Evolutionary conservation across 2,329 filamentous ascomycete genomes (phyloP).

Genomic region (Didymella segeticola): DNA sequence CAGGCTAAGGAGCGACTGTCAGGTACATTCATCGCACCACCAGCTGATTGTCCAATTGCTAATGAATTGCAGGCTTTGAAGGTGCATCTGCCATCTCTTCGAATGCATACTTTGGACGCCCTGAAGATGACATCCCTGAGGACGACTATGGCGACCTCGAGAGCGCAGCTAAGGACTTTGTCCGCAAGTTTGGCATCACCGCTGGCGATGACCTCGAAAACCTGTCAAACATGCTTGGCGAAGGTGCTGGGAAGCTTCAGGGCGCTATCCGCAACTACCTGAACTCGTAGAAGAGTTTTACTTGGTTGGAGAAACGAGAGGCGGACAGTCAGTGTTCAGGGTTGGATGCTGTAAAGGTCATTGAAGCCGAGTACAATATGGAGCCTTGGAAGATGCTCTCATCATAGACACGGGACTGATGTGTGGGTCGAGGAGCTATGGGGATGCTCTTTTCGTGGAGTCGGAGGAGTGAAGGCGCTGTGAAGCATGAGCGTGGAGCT

Average conservation of each 20-base stretch:
- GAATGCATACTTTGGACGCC: conserved; percentile 95
- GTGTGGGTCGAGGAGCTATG: neutral
- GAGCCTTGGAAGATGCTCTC: conserved; percentile 13
- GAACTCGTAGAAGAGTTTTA: conserved; percentile 44
- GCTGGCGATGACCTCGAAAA: conserved; percentile 96
- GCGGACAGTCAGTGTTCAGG: neutral
- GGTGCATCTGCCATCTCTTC: conserved; percentile 91
- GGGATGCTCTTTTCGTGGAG: neutral
- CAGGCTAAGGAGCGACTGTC: conserved; percentile 88
- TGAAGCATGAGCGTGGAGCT: conserved; percentile 4
- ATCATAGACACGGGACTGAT: neutral
- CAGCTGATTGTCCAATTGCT: conserved; percentile 14
- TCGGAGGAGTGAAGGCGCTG: neutral
- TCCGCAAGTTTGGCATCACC: conserved; percentile 92
- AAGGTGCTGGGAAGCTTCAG: conserved; percentile 84
- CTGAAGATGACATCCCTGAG: conserved; percentile 74
- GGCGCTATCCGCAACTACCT: conserved; percentile 55
- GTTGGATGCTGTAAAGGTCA: neutral
- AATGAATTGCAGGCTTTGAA: conserved; percentile 71
- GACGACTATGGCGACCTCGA: conserved; percentile 92
- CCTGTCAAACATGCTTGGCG: conserved; percentile 79
- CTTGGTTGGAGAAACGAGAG: neutral
- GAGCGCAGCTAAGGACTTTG: conserved; percentile 92
- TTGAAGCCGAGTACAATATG: neutral
- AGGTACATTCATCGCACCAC: conserved; percentile 32